Percentiles rank a stretch among this genome's conserved stretches.
Evolutionary conservation across 2,329 filamentous ascomycete species (phyloP).

Genomic region (Arthroderma uncinatum): DNA sequence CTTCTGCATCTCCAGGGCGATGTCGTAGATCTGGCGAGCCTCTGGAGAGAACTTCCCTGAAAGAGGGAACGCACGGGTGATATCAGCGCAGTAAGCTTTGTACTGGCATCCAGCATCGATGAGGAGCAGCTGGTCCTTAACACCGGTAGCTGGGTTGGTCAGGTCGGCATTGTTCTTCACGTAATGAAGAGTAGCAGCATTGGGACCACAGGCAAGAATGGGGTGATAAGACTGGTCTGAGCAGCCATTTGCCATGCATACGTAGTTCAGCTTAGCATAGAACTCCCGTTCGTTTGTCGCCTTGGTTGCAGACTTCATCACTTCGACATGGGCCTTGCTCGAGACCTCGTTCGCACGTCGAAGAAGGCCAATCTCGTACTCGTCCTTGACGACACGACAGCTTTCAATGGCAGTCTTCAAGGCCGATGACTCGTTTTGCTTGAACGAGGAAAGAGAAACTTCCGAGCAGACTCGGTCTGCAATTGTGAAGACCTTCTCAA

Average conservation of each 20-base stretch:
- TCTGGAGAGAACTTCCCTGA: slow-evolving; percentile 58
- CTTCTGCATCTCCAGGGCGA: slow-evolving; percentile 72
- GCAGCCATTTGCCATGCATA: slow-evolving; percentile 61
- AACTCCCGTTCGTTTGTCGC: slow-evolving; percentile 72
- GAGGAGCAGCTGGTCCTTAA: slow-evolving; percentile 57
- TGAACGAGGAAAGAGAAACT: slow-evolving; percentile 60
- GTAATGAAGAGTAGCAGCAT: slow-evolving; percentile 81
- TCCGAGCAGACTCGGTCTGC: slow-evolving; percentile 62
- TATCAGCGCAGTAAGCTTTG: slow-evolving; percentile 74
- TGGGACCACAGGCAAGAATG: slow-evolving; percentile 77
- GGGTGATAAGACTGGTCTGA: slow-evolving; percentile 73
- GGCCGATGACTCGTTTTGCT: slow-evolving; percentile 47
- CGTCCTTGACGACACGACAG: slow-evolving; percentile 69
- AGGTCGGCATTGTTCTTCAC: slow-evolving; percentile 65
- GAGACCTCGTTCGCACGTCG: slow-evolving; percentile 71
- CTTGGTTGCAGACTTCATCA: slow-evolving; percentile 52
- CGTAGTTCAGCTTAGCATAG: slow-evolving; percentile 63
- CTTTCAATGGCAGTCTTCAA: slow-evolving; percentile 66
- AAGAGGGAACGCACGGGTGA: slow-evolving; percentile 79
- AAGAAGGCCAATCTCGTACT: slow-evolving; percentile 75
- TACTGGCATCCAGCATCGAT: slow-evolving; percentile 84
- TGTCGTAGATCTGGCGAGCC: slow-evolving; percentile 59
- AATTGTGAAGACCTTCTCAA: slow-evolving; percentile 60
- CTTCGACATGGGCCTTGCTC: slow-evolving; percentile 61
- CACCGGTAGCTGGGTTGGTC: slow-evolving; percentile 34